Percentiles rank a stretch among this genome's conserved stretches.
Conservation (phyloP, 169 alveolate species). For the Neospora caninum region DNA sequence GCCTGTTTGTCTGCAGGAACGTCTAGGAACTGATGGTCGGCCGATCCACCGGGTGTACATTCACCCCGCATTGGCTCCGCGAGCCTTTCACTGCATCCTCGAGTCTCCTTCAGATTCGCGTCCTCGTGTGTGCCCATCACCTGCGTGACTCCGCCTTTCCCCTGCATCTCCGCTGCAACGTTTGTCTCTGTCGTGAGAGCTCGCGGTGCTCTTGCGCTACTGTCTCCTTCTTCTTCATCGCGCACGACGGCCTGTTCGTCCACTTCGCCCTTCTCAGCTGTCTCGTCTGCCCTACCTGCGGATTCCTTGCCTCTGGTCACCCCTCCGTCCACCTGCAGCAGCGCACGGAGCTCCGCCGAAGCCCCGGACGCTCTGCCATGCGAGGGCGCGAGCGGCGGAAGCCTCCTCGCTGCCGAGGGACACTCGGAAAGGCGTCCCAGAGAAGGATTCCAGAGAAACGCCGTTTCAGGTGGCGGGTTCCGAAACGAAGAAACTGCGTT, state of each 20-base stretch:
- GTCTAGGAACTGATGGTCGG: too few species aligned
- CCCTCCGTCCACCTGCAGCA: background rate
- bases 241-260: background rate
- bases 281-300: background rate
- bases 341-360: too few species aligned
- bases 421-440: too few species aligned
- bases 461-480: too few species aligned
- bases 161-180: background rate
- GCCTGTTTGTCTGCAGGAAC: too few species aligned
- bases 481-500: too few species aligned
- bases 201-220: background rate
- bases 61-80: background rate
- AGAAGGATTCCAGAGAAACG: too few species aligned
- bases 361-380: too few species aligned
- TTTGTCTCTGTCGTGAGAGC: background rate
- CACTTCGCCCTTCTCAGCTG: background rate
- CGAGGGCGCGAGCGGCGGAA: too few species aligned
- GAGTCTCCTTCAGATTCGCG: background rate
- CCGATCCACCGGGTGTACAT: background rate
- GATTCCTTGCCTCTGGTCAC: background rate
- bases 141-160: background rate
- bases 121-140: background rate
- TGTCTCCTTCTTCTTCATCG: background rate
- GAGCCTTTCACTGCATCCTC: background rate
- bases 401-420: too few species aligned